Percentiles rank a stretch among this genome's conserved stretches.
These are phyloP conservation scores for Xerocomus amazonicus DNA, from an alignment of 1,284 basidiomycete species.

Conservation along the genomic window DNA sequence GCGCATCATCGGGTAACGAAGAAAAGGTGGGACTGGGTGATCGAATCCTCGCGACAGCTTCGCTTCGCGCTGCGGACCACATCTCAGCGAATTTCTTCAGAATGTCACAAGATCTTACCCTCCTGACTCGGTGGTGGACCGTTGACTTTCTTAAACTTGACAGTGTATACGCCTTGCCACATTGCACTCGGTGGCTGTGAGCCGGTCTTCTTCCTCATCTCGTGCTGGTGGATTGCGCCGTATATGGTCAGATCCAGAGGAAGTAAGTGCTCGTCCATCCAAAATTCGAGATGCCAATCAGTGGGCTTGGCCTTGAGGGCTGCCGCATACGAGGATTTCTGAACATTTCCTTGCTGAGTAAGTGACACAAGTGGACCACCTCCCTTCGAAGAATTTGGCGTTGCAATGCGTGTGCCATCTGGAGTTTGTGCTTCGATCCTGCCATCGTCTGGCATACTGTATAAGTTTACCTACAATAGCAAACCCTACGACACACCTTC, in stretches of 20 bases:
- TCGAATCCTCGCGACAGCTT: conserved; percentile 47
- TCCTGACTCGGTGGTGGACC: conserved; percentile 72
- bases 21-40: conserved; percentile 62
- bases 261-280: conserved; percentile 81
- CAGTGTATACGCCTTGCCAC: conserved; percentile 87
- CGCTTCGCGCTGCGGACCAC: conserved; percentile 28
- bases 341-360: conserved; percentile 42
- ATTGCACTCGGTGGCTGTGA: conserved; percentile 65
- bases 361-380: conserved; percentile 36
- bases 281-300: conserved; percentile 97
- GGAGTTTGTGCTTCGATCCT: conserved; percentile 95
- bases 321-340: conserved; percentile 83
- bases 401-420: conserved; percentile 90
- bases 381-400: conserved; percentile 60
- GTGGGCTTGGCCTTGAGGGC: conserved; percentile 88
- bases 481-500: conserved; percentile 52
- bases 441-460: conserved; percentile 63
- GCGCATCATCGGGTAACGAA: conserved; percentile 80
- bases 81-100: conserved; percentile 19
- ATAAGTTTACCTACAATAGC: conserved; percentile 9
- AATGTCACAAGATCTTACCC: conserved; percentile 39
- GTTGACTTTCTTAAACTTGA: conserved; percentile 90
- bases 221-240: conserved; percentile 89
- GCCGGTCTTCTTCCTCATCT: conserved; percentile 67
- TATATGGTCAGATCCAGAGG: conserved; percentile 91